These are phyloP conservation scores for Caloboletus inedulis DNA, from an alignment of 1,284 basidiomycete species.

Conservation along the genomic window DNA sequence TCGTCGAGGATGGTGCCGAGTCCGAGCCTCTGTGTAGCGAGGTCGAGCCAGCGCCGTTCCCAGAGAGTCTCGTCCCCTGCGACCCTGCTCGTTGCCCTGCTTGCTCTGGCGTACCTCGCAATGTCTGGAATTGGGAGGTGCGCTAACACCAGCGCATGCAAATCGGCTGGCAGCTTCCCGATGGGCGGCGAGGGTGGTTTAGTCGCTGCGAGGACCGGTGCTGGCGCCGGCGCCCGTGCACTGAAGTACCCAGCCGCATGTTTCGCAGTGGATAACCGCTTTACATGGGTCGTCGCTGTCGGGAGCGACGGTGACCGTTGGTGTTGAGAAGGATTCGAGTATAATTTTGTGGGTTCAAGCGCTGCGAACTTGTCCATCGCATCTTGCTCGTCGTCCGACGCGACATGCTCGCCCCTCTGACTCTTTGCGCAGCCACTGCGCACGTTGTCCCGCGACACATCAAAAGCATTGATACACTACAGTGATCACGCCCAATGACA, in stretches of 20 bases:
- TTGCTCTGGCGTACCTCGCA: conserved; percentile 67
- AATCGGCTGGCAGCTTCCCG: conserved; percentile 73
- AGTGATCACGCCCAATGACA: conserved; percentile 11
- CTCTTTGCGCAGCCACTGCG: conserved; percentile 20
- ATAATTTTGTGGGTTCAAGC: conserved; percentile 72
- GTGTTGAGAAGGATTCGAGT: conserved; percentile 30
- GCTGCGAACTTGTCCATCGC: conserved; percentile 77
- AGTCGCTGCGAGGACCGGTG: conserved; percentile 28
- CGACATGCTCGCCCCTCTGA: background rate
- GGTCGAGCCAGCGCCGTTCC: conserved; percentile 64
- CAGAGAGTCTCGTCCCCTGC: conserved; percentile 71
- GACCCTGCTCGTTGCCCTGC: conserved; percentile 62
- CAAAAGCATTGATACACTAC: background rate
- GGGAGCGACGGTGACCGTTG: conserved; percentile 2
- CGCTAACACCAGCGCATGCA: conserved; percentile 71
- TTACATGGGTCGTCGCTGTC: conserved; percentile 12
- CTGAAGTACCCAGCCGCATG: conserved; percentile 14
- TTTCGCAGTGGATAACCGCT: conserved; percentile 8
- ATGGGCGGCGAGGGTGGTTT: conserved; percentile 37
- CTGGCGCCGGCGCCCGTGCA: conserved; percentile 27
- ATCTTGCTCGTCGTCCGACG: conserved; percentile 10
- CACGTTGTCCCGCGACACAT: background rate
- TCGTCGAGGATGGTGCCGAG: conserved; percentile 56
- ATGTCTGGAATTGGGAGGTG: conserved; percentile 78
- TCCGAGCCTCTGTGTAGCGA: conserved; percentile 43